Conservation (phyloP, 257 asterid species). For the Solanum chiquidenum region DNA sequence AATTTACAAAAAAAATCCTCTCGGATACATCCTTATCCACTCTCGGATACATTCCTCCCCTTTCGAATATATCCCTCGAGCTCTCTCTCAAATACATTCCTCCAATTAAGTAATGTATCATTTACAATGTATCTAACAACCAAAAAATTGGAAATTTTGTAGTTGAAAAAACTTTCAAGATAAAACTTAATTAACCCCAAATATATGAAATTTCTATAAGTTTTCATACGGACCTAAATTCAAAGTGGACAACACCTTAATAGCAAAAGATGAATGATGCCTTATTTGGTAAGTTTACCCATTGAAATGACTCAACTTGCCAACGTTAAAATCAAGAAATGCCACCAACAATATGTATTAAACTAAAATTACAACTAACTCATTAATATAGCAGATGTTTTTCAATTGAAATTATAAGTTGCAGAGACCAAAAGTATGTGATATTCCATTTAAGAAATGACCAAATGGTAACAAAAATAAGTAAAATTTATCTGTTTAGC, state of each 20-base stretch:
- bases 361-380: neutral
- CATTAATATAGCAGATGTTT: neutral
- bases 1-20: no score
- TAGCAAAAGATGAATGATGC: neutral
- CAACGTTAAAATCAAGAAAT: neutral
- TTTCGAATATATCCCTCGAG: no score
- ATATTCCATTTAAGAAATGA: neutral
- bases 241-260: neutral
- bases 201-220: no score
- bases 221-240: neutral
- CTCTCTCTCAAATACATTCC: neutral
- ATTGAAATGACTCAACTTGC: neutral
- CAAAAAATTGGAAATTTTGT: no score
- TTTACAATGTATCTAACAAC: neutral
- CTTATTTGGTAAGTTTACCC: neutral
- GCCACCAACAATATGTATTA: neutral
- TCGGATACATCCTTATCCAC: neutral
- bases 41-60: neutral
- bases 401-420: neutral
- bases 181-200: neutral
- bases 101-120: neutral
- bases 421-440: neutral
- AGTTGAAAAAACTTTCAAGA: no score
- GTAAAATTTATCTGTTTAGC: neutral
- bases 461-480: neutral